Evolutionary conservation across 73 alveolate species (phyloP).

Genomic region (Effrenium voratum): DNA sequence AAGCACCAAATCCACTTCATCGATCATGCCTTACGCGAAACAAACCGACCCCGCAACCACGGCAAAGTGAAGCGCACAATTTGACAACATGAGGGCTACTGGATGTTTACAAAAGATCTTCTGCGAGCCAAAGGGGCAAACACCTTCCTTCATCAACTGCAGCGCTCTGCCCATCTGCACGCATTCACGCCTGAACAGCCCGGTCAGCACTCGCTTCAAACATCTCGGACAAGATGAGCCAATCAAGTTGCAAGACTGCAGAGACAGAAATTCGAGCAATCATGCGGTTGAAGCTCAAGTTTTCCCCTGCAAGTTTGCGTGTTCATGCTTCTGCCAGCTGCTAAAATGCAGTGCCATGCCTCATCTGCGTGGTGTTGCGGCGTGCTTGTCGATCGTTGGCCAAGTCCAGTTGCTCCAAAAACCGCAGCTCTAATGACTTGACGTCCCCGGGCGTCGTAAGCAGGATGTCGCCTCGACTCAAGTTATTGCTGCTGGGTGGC

Average conservation of each 20-base stretch:
- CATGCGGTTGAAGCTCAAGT: neutral
- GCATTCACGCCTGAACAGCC: slow-evolving; percentile 50
- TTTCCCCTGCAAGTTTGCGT: neutral
- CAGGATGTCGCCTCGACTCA: slow-evolving; percentile 40
- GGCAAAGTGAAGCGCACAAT: no score
- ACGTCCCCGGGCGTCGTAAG: slow-evolving; percentile 80
- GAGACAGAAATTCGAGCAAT: neutral
- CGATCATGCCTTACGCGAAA: slow-evolving; percentile 67
- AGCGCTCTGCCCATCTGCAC: slow-evolving; percentile 92
- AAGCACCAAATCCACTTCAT: slow-evolving; percentile 76
- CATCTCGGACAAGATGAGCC: no score
- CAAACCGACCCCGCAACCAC: neutral
- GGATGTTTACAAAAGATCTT: neutral
- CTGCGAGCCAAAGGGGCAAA: neutral
- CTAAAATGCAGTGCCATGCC: neutral
- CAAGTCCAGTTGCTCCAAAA: slow-evolving; percentile 83
- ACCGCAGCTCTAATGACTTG: slow-evolving; percentile 84
- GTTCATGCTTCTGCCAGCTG: neutral
- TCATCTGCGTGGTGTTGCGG: slow-evolving; percentile 92
- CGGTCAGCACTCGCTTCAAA: no score
- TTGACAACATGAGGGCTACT: no score
- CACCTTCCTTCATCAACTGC: slow-evolving; percentile 87
- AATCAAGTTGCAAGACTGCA: neutral
- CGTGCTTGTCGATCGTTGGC: slow-evolving; percentile 94
- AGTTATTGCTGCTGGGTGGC: no score